Evolutionary conservation across 257 asterid species (phyloP).

Genomic region (Ocimum tenuiflorum): DNA sequence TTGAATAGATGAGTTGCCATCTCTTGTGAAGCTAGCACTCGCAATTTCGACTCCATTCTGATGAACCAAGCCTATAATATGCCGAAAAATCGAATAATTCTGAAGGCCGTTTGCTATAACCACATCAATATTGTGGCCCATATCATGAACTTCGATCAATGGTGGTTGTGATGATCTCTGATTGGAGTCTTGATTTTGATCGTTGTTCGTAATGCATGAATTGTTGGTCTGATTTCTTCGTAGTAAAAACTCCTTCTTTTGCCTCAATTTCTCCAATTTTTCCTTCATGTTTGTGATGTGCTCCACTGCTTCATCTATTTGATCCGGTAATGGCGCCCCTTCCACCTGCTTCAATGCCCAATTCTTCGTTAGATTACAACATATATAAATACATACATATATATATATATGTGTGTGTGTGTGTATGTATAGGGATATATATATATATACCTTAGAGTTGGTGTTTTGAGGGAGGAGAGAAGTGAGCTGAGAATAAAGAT

Average conservation of each 20-base stretch:
- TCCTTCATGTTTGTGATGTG: constrained; percentile 26
- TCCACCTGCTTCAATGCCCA: constrained; percentile 22
- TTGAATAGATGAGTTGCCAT: constrained; percentile 38
- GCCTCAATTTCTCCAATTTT: constrained; percentile 31
- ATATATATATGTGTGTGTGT: too few relatives aligned
- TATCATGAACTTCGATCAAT: constrained; percentile 32
- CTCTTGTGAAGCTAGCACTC: constrained; percentile 30
- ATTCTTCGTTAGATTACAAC: too few relatives aligned
- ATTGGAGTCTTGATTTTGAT: constrained; percentile 3
- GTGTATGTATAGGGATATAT: too few relatives aligned
- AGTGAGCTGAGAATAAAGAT: constrained; percentile 32
- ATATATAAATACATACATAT: too few relatives aligned
- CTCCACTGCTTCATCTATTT: constrained; percentile 36
- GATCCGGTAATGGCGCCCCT: constrained; percentile 37
- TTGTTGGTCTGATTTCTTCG: not conserved
- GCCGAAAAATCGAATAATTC: constrained; percentile 24
- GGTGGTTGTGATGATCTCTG: constrained; percentile 12
- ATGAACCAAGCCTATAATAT: constrained; percentile 23
- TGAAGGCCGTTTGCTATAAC: constrained; percentile 24
- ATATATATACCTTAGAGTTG: constrained; percentile 26
- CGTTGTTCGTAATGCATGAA: not conserved
- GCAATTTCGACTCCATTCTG: constrained; percentile 35
- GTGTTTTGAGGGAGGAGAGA: constrained; percentile 32
- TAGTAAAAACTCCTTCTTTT: constrained; percentile 23
- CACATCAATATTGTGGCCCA: constrained; percentile 34